Evolutionary conservation across 2,329 filamentous ascomycete genomes (phyloP), one percentile per base, ranked within the genome.

Genomic region (Fusarium veterinarium): DNA sequence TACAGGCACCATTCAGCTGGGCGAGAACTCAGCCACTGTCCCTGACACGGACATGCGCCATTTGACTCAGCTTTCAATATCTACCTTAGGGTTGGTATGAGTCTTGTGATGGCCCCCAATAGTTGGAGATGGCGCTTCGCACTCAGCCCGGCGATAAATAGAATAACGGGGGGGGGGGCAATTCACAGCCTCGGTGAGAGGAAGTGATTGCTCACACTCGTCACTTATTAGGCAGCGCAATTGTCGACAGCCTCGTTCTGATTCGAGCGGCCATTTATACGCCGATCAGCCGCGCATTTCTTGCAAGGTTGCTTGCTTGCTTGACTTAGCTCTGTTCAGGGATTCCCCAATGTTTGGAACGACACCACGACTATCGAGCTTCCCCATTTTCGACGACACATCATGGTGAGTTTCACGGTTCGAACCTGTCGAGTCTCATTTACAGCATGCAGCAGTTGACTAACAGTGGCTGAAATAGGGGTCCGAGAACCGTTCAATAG

Each of bases 401-500:
- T 69, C 72, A 77, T 77, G 78, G 78, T 79, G 61, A 70, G 76
- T n/a, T 13, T 40, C 37, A 48, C 33, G 30, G 25, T 28, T 17
- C 17, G 16, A 28, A 20, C 23, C 25, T n/a, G 17, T 23, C 14
- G 11, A 49, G 20, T n/a, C 17, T 33, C 30, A 28, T 31, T 25
- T 23, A n/a, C 28, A 25, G 28, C 17, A 11, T 33, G 19, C 25
- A 51, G 49, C 33, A 38, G 23, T 60, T 41, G 33, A 40, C 69
- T 67, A 9, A 63, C 44, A 16, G 17, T 11, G 6, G 25, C 10
- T 12, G 30, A 30, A 33, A 23, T 75, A 89, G 86, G 86, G 81
- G 74, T 83, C 74, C 7, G 62, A 69, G 30, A 78, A 78, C 46
- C 77, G 77, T 38, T 71, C 64, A 19, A 77, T 82, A 51, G 65